Evolutionary conservation across 352 stramenopile species (phyloP).

Genomic region (Phytophthora europaea): DNA sequence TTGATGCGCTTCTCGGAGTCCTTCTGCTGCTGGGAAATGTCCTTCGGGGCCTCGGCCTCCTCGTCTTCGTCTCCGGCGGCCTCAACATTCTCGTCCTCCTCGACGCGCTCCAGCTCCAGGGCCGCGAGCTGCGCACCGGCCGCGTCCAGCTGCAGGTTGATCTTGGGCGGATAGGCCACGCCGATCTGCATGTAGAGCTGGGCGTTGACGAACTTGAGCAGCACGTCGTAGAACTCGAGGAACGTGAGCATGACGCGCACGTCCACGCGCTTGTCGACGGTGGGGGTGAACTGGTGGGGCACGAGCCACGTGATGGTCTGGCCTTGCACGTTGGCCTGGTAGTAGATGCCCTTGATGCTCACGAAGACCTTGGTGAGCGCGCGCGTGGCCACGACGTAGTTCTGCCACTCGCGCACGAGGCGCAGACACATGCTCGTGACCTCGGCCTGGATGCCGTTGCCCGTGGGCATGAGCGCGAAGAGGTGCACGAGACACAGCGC

Average conservation of each 20-base stretch:
- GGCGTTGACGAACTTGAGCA: conserved; percentile 99
- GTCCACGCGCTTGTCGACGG: conserved; percentile 98
- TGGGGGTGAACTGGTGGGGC: conserved; percentile 98
- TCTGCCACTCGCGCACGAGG: conserved; percentile 97
- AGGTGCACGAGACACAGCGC: conserved; percentile 97
- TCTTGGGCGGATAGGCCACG: conserved; percentile 95
- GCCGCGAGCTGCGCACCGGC: conserved; percentile 77
- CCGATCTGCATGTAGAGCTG: conserved; percentile 98
- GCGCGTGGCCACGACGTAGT: conserved; percentile 93
- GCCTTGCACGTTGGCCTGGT: conserved; percentile 96
- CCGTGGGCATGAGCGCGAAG: conserved; percentile 96
- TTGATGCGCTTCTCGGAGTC: conserved; percentile 91
- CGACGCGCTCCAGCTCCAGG: conserved; percentile 71
- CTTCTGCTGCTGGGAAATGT: conserved; percentile 83
- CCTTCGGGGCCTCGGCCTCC: conserved; percentile 37
- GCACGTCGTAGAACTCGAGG: conserved; percentile 99
- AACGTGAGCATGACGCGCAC: conserved; percentile 99
- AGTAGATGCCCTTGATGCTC: conserved; percentile 99
- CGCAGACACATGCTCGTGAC: conserved; percentile 93
- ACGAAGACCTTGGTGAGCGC: conserved; percentile 99
- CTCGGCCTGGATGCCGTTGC: conserved; percentile 88
- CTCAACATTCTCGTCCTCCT: conserved; percentile 46
- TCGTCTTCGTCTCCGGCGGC: conserved; percentile 37
- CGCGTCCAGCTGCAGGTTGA: conserved; percentile 86
- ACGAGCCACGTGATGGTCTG: conserved; percentile 98